These are phyloP conservation scores for Silene noctiflora DNA, from an alignment of 179 eudicot genomes.

Conservation along the genomic window DNA sequence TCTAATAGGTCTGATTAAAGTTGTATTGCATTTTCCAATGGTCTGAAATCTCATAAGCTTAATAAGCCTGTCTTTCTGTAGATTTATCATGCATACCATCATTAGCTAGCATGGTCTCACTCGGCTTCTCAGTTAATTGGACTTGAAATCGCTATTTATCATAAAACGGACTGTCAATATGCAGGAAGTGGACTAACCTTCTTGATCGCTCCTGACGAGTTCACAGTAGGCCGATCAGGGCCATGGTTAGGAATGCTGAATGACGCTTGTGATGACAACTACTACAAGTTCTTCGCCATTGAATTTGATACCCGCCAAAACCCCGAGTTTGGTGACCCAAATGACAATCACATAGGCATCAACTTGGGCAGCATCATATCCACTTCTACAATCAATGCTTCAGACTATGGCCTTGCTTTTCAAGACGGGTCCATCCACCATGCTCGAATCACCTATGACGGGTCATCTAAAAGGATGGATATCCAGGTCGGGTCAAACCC, in stretches of 20 bases:
- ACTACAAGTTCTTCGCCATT: constrained; percentile 55
- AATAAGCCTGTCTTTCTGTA: not conserved
- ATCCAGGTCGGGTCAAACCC: constrained; percentile 41
- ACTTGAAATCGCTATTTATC: not conserved
- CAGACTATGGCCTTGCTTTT: constrained; percentile 49
- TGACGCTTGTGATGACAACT: constrained; percentile 59
- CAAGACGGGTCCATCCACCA: constrained; percentile 55
- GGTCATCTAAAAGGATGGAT: constrained; percentile 34
- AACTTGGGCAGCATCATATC: constrained; percentile 73
- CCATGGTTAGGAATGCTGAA: constrained; percentile 87
- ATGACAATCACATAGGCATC: constrained; percentile 77
- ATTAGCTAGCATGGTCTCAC: not conserved
- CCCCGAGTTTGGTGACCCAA: constrained; percentile 63
- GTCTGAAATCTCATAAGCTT: not conserved
- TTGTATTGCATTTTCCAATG: too few relatives aligned
- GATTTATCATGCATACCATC: too few relatives aligned
- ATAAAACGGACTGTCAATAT: not conserved
- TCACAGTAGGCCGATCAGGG: constrained; percentile 76
- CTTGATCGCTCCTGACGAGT: constrained; percentile 76
- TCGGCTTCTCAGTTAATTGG: not conserved
- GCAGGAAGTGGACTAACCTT: constrained; percentile 75
- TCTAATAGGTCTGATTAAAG: too few relatives aligned
- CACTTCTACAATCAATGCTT: constrained; percentile 43
- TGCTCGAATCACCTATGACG: constrained; percentile 52
- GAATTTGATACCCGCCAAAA: constrained; percentile 69